Evolutionary conservation across 768 basidiomycete genomes (phyloP), one percentile per base, ranked within the genome.

Genomic region (Kwoniella sp.): DNA sequence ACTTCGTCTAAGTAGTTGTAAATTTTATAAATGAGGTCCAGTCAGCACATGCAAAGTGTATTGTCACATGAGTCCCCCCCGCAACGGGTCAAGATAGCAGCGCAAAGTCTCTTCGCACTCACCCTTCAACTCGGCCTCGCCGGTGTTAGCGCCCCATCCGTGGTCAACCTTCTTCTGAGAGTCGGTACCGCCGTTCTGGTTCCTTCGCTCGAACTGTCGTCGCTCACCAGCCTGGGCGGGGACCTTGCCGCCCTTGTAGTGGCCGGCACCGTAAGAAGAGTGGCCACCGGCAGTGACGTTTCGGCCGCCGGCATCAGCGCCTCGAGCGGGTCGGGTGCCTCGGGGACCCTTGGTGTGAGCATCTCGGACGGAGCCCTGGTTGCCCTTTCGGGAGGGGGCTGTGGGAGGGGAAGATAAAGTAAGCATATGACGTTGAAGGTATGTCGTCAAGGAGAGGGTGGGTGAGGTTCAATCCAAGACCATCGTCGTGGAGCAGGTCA

Each of bases 121-220:
- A 78, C 77, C 77, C 37, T 57, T 72, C 53, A 92, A 85, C 82
- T 97, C 95, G 41, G 89, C 81, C 72, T 84, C 85, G 73, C 90
- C 92, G 73, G 93, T 91, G 69, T 93, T 92, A 47, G 90, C 91
- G 70, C 95, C 95, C 95, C 95, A 98, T 71, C 89, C 89, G 78
- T 92, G 90, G 80, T 92, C 90, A 74, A 94, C 83, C 84, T 92
- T 92, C 86, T 97, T 98, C 73, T 93, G 91, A 51, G 91, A 89
- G 83, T 98, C 95, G 80, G 91, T 65, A 63, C 69, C 66, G 63
- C 64, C 61, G 61, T 68, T 75, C 57, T 61, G 66, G 65, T 61
- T 66, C 53, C 63, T 53, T 58, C 73, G 92, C 82, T 85, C 90
- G 84, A 95, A 93, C 79, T 87, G 91, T 68, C 86, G 84, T 80